Evolutionary conservation across 257 asterid genomes (phyloP).

Genomic region (Datura wrightii): DNA sequence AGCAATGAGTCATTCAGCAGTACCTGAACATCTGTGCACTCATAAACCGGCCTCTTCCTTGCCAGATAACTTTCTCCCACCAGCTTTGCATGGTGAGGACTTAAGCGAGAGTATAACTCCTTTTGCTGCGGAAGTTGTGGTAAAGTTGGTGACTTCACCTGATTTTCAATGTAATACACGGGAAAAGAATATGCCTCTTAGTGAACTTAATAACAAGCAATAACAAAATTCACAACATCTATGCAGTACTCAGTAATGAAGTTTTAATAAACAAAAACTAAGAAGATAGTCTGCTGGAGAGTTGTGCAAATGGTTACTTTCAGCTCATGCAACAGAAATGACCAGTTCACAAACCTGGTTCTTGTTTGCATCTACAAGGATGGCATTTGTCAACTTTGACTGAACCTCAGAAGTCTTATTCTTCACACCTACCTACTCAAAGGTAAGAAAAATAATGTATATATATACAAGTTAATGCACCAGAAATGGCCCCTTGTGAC

Average conservation of each 20-base stretch:
- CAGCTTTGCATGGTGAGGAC: slow-evolving; percentile 81
- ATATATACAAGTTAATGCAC: slow-evolving; percentile 15
- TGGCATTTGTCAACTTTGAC: slow-evolving; percentile 75
- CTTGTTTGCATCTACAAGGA: slow-evolving; percentile 84
- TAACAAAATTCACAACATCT: background rate
- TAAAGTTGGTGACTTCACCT: slow-evolving; percentile 85
- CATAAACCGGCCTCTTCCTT: slow-evolving; percentile 86
- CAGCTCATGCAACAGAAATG: slow-evolving; percentile 27
- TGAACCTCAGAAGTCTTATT: slow-evolving; percentile 83
- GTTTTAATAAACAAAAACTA: slow-evolving; percentile 20
- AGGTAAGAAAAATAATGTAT: slow-evolving; percentile 26
- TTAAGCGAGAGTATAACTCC: slow-evolving; percentile 71
- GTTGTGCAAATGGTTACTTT: background rate
- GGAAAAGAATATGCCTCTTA: slow-evolving; percentile 32
- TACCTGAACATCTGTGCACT: slow-evolving; percentile 88
- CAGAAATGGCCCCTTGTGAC: background rate
- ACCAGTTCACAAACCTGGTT: slow-evolving; percentile 69
- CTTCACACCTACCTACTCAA: slow-evolving; percentile 93
- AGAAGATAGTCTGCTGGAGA: background rate
- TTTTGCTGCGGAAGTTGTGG: slow-evolving; percentile 84
- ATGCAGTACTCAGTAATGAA: background rate
- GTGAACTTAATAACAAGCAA: background rate
- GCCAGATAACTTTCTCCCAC: slow-evolving; percentile 97
- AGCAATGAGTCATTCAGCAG: background rate
- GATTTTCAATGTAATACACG: slow-evolving; percentile 40